Evolutionary conservation across 108 stramenopile species (phyloP).

Genomic region (Nitzschia sp.): DNA sequence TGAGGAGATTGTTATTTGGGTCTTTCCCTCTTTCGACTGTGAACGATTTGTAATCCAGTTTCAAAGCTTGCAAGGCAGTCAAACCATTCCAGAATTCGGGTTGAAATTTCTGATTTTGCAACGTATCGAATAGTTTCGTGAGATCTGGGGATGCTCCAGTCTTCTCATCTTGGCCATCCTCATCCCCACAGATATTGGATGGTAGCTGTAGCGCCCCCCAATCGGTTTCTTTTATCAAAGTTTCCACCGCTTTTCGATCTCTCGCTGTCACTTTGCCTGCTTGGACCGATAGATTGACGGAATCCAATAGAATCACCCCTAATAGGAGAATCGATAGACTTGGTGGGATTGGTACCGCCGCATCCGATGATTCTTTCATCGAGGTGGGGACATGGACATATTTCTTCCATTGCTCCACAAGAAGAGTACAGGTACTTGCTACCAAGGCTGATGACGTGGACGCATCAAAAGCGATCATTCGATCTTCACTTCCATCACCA

Average conservation of each 20-base stretch:
- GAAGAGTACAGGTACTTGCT: constrained; percentile 63
- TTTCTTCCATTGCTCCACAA: constrained; percentile 45
- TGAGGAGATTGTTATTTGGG: neutral
- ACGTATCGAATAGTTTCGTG: constrained; percentile 46
- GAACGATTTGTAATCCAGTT: constrained; percentile 77
- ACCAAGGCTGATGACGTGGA: constrained; percentile 38
- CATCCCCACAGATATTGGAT: neutral
- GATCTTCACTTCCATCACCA: neutral
- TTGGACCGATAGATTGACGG: constrained; percentile 67
- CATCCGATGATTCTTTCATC: constrained; percentile 8
- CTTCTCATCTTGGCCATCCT: too few species aligned
- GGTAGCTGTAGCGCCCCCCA: constrained; percentile 32
- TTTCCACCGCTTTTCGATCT: constrained; percentile 57
- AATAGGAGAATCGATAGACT: constrained; percentile 54
- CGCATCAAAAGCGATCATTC: constrained; percentile 66
- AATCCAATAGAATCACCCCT: constrained; percentile 81
- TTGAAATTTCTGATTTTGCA: constrained; percentile 73
- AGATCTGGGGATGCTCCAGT: constrained; percentile 28
- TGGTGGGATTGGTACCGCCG: constrained; percentile 14
- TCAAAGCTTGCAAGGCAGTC: constrained; percentile 49
- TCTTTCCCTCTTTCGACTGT: neutral
- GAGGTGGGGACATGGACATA: neutral
- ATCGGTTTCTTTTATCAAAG: constrained; percentile 45
- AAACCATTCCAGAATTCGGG: constrained; percentile 66
- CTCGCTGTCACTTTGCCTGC: constrained; percentile 74